Base-by-base conservation (phyloP, 2,329 filamentous ascomycete genomes). In the Alternaria postmessia region DNA sequence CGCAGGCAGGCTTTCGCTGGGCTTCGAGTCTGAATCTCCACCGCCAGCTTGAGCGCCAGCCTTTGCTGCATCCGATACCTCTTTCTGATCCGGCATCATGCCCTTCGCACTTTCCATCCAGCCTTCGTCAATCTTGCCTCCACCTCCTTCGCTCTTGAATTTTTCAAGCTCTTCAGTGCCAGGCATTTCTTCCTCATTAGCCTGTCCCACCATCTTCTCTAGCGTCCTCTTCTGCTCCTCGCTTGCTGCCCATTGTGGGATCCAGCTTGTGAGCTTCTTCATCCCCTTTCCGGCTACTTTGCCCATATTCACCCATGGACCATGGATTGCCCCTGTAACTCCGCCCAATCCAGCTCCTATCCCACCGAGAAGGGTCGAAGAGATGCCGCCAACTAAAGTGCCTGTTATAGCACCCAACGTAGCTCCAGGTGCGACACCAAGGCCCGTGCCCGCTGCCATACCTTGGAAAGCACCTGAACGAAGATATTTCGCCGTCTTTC, bases 401-500 rank as follows among this genome's bases (percentile, higher is more conserved):
- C 68, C 68, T 22, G 65, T 67, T 4, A 71, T 58, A 14, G 67
- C 60, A 34, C 68, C 68, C 9, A 71, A 36, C 3, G 64, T 62
- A 6, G 64, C 68, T 12, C 67, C 67, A 3, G 68, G 67, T 4
- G 65, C 67, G 7, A 68, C 62, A 24, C 68, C 68, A 16, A 71
- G 57, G 9, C 68, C 68, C 16, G 68, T 63, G 11, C 68, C 68
- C 22, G 67, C 61, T 7, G 67, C 66, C 64, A 68, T 64, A n/a
- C 68, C 68, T 22, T 71, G 68, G 26, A 70, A 71, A 0, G 68
- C 57, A 3, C 68, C 68, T 11, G 68, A 71, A 24, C 65, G 67
- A 18, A 70, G 55, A 54, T 71, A 71, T 16, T 65, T 68, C 52
- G 68, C 68, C n/a, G 68, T 70, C 41, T 71, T 71, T 12, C 68